A percentile compares a stretch with the other conserved stretches of the same genome.
These are phyloP conservation scores for Kitagawia praeruptora DNA, from an alignment of 129 eudicot species.

Conservation along the genomic window DNA sequence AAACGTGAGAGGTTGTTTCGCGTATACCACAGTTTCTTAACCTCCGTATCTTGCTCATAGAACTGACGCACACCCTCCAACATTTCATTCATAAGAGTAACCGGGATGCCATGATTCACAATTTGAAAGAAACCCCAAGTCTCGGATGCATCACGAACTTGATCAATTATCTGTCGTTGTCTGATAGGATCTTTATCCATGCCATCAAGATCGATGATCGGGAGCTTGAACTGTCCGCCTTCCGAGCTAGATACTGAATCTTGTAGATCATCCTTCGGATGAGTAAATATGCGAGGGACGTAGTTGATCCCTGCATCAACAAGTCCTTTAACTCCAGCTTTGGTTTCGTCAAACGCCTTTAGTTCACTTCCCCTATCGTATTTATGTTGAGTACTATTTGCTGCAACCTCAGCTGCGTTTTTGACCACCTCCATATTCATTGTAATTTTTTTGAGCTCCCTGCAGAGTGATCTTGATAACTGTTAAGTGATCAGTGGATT, in stretches of 20 bases:
- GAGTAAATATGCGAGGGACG: constrained; percentile 5
- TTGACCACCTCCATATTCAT: background rate
- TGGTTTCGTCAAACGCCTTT: background rate
- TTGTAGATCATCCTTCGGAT: background rate
- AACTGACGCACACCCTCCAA: constrained; percentile 26
- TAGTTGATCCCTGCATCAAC: constrained; percentile 11
- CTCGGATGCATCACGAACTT: constrained; percentile 32
- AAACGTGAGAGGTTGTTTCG: background rate
- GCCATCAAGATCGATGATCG: constrained; percentile 31
- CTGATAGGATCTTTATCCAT: background rate
- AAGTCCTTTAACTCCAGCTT: constrained; percentile 12
- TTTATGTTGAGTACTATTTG: background rate
- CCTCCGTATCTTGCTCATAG: constrained; percentile 40
- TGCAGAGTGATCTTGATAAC: too few species aligned
- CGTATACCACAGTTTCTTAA: constrained; percentile 33
- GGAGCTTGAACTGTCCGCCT: constrained; percentile 8
- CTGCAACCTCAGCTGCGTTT: background rate
- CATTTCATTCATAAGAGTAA: constrained; percentile 23
- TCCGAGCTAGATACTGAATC: background rate
- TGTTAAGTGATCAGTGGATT: too few species aligned
- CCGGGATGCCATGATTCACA: constrained; percentile 45
- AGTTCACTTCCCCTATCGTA: constrained; percentile 3
- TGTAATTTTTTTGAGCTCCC: too few species aligned
- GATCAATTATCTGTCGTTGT: constrained; percentile 13
- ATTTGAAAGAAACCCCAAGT: constrained; percentile 57